A percentile compares a stretch with the other conserved stretches of the same genome.
Conservation (phyloP, 83 land plant genomes). For the Thuja plicata region DNA sequence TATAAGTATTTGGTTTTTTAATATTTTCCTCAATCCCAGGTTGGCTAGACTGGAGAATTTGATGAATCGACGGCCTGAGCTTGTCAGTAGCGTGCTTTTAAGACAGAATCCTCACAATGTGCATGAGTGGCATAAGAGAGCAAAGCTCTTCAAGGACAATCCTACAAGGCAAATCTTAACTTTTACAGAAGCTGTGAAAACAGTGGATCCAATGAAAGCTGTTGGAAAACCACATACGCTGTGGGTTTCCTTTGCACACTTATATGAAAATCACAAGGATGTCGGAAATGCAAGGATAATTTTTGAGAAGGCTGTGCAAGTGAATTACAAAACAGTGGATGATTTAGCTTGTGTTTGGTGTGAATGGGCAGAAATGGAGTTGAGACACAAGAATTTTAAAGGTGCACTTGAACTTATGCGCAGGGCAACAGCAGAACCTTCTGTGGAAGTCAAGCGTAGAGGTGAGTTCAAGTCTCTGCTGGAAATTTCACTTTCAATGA, state of each 20-base stretch:
- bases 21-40: slow-evolving; percentile 28
- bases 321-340: slow-evolving; percentile 84
- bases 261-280: slow-evolving; percentile 86
- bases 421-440: slow-evolving; percentile 90
- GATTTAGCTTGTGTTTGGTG: slow-evolving; percentile 92
- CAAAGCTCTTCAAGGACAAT: slow-evolving; percentile 77
- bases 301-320: slow-evolving; percentile 93
- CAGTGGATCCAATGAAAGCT: slow-evolving; percentile 91
- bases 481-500: not conserved
- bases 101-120: slow-evolving; percentile 97
- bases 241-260: slow-evolving; percentile 90
- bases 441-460: slow-evolving; percentile 79
- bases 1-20: not conserved
- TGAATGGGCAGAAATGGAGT: slow-evolving; percentile 97
- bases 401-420: slow-evolving; percentile 78
- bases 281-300: slow-evolving; percentile 77
- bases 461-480: slow-evolving; percentile 34
- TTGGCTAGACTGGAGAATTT: slow-evolving; percentile 70
- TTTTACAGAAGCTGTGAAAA: slow-evolving; percentile 90
- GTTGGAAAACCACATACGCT: slow-evolving; percentile 95
- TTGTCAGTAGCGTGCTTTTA: slow-evolving; percentile 88
- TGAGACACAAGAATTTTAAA: slow-evolving; percentile 81
- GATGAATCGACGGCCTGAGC: slow-evolving; percentile 82
- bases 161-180: slow-evolving; percentile 81
- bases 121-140: slow-evolving; percentile 90